A percentile compares a stretch with the other conserved stretches of the same genome.
These are phyloP conservation scores for Halteria grandinella DNA, from an alignment of 73 alveolate species.

Conservation along the genomic window DNA sequence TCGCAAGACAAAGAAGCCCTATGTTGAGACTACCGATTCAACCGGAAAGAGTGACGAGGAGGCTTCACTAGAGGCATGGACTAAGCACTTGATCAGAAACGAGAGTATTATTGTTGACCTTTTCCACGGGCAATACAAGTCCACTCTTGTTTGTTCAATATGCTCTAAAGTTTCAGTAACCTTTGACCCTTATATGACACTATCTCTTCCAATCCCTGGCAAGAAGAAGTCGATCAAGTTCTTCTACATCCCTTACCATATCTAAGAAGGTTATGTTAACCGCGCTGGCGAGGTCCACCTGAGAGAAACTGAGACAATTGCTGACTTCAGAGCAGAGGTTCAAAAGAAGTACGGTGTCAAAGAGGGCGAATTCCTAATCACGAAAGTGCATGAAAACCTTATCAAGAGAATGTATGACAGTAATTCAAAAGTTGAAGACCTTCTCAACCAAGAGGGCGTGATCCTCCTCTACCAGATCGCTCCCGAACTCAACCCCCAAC, in stretches of 20 bases:
- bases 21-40: conserved; percentile 82
- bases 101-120: conserved; percentile 92
- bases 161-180: conserved; percentile 79
- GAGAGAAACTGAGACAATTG: conserved; percentile 14
- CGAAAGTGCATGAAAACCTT: conserved; percentile 13
- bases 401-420: conserved; percentile 14
- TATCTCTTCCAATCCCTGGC: conserved; percentile 88
- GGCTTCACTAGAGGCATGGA: conserved; percentile 91
- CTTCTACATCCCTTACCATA: conserved; percentile 52
- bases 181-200: conserved; percentile 89
- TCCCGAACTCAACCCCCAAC: conserved; percentile 2
- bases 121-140: conserved; percentile 94
- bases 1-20: conserved; percentile 74
- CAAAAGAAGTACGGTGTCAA: not conserved
- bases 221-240: conserved; percentile 42
- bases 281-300: conserved; percentile 10
- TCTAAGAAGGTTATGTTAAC: conserved; percentile 3
- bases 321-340: conserved; percentile 26
- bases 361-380: conserved; percentile 6
- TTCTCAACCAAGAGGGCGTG: not conserved
- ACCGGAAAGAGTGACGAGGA: conserved; percentile 82
- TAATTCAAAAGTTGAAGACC: not conserved
- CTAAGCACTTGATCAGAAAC: conserved; percentile 80
- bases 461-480: conserved; percentile 14
- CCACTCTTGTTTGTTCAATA: conserved; percentile 80